These are phyloP conservation scores for Colletotrichum orbiculare DNA, from an alignment of 2,329 filamentous ascomycete genomes.

Conservation along the genomic window DNA sequence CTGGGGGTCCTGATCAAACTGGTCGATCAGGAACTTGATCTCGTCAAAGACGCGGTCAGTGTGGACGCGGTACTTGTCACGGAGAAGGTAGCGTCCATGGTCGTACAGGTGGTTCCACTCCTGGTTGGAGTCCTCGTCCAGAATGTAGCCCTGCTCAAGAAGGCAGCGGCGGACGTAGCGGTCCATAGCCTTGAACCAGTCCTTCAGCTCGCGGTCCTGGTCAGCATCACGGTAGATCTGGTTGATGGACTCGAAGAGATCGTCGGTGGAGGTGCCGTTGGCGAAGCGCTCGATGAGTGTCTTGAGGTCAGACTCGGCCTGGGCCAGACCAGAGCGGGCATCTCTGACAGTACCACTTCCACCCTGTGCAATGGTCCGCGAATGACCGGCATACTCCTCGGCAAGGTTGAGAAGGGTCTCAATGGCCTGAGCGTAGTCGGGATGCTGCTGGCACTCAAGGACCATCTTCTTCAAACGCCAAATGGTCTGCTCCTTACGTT, in stretches of 20 bases:
- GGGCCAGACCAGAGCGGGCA: slow-evolving; percentile 73
- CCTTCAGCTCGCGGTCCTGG: slow-evolving; percentile 83
- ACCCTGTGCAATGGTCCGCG: slow-evolving; percentile 72
- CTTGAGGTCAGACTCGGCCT: slow-evolving; percentile 84
- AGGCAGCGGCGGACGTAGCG: slow-evolving; percentile 84
- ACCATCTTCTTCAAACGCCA: slow-evolving; percentile 98
- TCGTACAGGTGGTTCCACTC: slow-evolving; percentile 91
- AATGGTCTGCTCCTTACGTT: slow-evolving; percentile 91
- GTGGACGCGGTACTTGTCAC: slow-evolving; percentile 87
- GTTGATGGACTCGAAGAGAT: slow-evolving; percentile 86
- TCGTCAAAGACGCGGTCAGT: slow-evolving; percentile 90
- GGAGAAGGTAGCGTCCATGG: slow-evolving; percentile 85
- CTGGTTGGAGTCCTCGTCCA: slow-evolving; percentile 81
- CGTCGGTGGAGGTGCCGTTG: slow-evolving; percentile 90
- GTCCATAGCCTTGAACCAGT: slow-evolving; percentile 88
- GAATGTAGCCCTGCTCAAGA: slow-evolving; percentile 89
- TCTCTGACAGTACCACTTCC: slow-evolving; percentile 77
- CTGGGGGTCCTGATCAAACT: slow-evolving; percentile 89
- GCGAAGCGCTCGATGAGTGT: slow-evolving; percentile 94
- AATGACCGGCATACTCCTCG: slow-evolving; percentile 85
- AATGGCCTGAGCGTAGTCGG: slow-evolving; percentile 93
- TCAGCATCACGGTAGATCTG: slow-evolving; percentile 90
- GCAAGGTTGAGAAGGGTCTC: slow-evolving; percentile 86
- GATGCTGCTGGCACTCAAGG: slow-evolving; percentile 93
- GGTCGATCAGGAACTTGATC: slow-evolving; percentile 86